Evolutionary conservation across 257 asterid genomes (phyloP).

Genomic region (Petrea volubilis): DNA sequence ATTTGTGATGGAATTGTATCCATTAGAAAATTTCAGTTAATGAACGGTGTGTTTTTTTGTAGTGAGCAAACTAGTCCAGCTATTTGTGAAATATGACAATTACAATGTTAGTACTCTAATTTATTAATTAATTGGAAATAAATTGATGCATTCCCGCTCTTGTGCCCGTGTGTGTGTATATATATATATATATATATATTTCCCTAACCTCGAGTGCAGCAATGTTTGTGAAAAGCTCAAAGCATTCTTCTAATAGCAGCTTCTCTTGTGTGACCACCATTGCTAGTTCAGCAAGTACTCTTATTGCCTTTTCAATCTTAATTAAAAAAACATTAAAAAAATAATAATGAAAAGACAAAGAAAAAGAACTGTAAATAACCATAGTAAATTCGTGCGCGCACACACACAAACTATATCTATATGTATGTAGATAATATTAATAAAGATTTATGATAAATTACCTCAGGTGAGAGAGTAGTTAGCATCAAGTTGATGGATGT

Average conservation of each 20-base stretch:
- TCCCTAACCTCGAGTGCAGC: conserved; percentile 58
- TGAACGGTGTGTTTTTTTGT: no score
- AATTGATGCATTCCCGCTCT: no score
- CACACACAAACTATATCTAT: neutral
- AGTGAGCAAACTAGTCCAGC: no score
- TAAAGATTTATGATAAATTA: conserved; percentile 15
- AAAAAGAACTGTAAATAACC: neutral
- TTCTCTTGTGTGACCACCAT: conserved; percentile 67
- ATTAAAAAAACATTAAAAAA: no score
- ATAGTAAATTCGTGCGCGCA: neutral
- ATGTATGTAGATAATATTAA: neutral
- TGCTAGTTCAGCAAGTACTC: conserved; percentile 52
- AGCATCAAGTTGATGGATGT: conserved; percentile 41
- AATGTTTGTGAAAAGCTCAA: conserved; percentile 62
- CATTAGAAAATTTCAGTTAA: no score
- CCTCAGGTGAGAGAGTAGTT: conserved; percentile 46
- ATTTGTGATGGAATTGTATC: no score
- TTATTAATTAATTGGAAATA: no score
- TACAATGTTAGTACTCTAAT: no score
- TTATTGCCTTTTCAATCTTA: conserved; percentile 50
- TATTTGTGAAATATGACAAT: no score
- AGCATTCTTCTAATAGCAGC: conserved; percentile 69
- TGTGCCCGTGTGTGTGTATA: no score
- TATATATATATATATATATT: no score
- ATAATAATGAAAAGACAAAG: neutral